Base-by-base conservation (phyloP, 2,329 filamentous ascomycete genomes). In the Aulographum hederae region DNA sequence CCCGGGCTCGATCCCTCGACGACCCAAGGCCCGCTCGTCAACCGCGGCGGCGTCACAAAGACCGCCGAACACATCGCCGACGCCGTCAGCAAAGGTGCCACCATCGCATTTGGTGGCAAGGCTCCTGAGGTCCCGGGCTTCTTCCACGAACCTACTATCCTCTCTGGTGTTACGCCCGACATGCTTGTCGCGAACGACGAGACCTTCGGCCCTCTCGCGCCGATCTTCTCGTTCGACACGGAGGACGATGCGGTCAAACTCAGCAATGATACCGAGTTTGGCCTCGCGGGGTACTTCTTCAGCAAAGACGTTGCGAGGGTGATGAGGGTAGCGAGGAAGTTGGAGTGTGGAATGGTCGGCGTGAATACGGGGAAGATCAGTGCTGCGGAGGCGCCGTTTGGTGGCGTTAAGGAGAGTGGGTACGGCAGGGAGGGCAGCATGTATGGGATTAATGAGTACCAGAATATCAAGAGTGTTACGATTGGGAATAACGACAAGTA, bases 161-260 rank as follows among this genome's bases (percentile, higher is more conserved):
- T 37, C n/a, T 21, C 20, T 12, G 34, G 34, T 11, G 34, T 37
- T 3, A 36, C 35, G 1, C 2, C 13, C 2, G 42, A 43, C 20
- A 36, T 37, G 6, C 37, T 36, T 18, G 44, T 46, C 18, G 27
- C 44, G 39, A 40, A 46, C 30, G 41, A 53, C 32, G 40, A 49
- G 37, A 49, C 42, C 1, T 52, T 52, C 36, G 48, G 45, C 0
- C 48, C 48, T 2, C 35, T 49, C 11, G 43, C 41, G 12, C 35
- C 34, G n/a, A 23, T 43, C 35, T 37, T 36, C 28, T 29, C 39
- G 10, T 46, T 52, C 26, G 31, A 45, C 5, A 41, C 37, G 2
- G 48, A 53, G 32, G 42, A 44, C n/a, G 51, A 50, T 10, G 50
- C 43, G 4, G 38, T 54, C 10, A 32, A 38, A 17, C 32, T 46